Base-by-base conservation (phyloP, 768 basidiomycete species). In the Mrakia frigida region DNA sequence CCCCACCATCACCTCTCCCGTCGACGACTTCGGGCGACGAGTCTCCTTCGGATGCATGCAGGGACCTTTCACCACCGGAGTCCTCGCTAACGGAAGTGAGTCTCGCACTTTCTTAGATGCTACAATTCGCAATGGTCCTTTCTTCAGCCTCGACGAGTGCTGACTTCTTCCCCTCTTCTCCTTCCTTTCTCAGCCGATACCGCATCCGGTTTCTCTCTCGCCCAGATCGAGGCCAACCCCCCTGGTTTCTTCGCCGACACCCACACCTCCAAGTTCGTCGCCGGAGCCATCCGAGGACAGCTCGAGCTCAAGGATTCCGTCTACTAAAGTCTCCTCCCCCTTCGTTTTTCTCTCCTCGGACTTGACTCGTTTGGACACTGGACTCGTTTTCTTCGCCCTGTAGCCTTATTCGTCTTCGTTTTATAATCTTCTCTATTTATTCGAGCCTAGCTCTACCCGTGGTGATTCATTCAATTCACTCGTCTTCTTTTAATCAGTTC, bases 271-370 rank as follows among this genome's bases (percentile, higher is more conserved):
- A 72, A 76, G 53, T 84, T 80, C 80, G 39, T 80, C 28, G 82
- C 83, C 16, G 83, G 83, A 28, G 83, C 83, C 35, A 81, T 84
- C 75, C 79, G 83, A 31, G 83, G 83, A 50, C 83, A 83, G 76
- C 73, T 83, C 53, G 60, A 79, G 67, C 59, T 78, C 14, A 50
- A 23, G 18, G 35, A 61, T 9, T 25, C 56, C 21, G 23, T 56
- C 5, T 75, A 75, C 74, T 50, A 33, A 3, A 39, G 11, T 5
- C 11, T 6, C 39, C 11, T 6, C 6, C 5, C 11, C 11, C 6
- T 41, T 41, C 11, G 6, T 5, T 41, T 41, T 41, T 41, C 11
- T 11, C 39, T 41, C 39, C 46, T 50, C 21, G 43, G 13, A 46
- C 18, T 50, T 50, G 43, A 43, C 3, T 43, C 43, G 43, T 43